Evolutionary conservation across 1,139 yeast species (phyloP), one percentile per base, ranked within the genome.

Genomic region (Sugiyamaella neomexicana): DNA sequence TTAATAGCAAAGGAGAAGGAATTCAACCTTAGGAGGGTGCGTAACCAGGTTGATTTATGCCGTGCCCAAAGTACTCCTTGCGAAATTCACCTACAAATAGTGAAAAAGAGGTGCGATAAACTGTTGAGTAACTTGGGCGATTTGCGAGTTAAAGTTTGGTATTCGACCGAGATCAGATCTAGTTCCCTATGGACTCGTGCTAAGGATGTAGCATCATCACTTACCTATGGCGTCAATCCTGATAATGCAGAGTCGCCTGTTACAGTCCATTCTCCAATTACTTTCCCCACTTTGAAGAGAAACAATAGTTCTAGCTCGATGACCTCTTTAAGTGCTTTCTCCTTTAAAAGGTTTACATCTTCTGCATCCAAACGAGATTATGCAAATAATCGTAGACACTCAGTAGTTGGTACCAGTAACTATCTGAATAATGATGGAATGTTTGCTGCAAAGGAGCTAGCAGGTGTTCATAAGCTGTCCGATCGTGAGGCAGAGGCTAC

Each of bases 401-500:
- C 71, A 0, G 53, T 69, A 13, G 56, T 67, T 27, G 61, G 56
- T 6, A 46, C 40, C 8, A 44, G 47, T 20, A 39, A 29, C 5
- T 20, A 20, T 36, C 13, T 55, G 15, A 16, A 15, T 16, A 27
- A 48, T 43, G 42, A 34, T 32, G 46, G 47, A 17, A 67, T 71
- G 63, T 70, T 66, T 60, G 70, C 71, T 12, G 62, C 68, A 8
- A 62, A 61, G 27, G 70, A 67, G 42, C 58, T 61, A 34, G 70
- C 66, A 3, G 68, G 69, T 5, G 64, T 59, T 16, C 58, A 61
- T 46, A 72, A 72, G 55, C 66, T 72, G 10, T 64, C 68, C 9
- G 75, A 72, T 55, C 62, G 68, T 25, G 75, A 72, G 46, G 66
- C 72, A 2, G 73, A 69, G 15, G 59, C 65, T 0, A 70, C 72